These are phyloP conservation scores for Vaccinium myrtillus DNA, from an alignment of 148 eudicot species.

Conservation along the genomic window DNA sequence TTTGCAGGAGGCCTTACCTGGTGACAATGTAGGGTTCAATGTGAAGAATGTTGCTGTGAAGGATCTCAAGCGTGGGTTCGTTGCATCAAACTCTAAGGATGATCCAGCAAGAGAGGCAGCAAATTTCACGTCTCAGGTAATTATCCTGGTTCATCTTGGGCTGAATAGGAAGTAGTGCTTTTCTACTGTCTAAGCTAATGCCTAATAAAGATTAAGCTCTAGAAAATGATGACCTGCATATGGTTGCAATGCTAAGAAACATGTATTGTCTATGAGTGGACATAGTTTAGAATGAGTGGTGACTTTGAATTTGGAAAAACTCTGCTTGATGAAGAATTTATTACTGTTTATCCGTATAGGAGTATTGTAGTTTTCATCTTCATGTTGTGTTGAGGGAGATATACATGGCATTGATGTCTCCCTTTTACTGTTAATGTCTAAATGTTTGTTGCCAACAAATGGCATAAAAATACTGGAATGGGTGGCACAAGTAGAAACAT, in stretches of 20 bases:
- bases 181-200: not conserved
- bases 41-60: constrained; percentile 17
- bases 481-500: no score
- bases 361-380: not conserved
- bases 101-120: constrained; percentile 16
- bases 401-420: not conserved
- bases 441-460: not conserved
- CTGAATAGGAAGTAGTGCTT: not conserved
- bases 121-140: constrained; percentile 16
- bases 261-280: not conserved
- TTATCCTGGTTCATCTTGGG: not conserved
- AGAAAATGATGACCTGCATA: not conserved
- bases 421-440: not conserved
- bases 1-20: constrained; percentile 3
- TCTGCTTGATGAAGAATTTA: not conserved
- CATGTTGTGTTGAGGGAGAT: not conserved
- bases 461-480: not conserved
- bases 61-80: constrained; percentile 21
- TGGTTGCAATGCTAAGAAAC: not conserved
- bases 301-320: no score
- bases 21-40: constrained; percentile 17
- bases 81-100: constrained; percentile 18
- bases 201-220: not conserved
- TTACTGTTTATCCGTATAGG: no score
- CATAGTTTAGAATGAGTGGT: no score